These are phyloP conservation scores for Acidomyces sp. DNA, from an alignment of 495 filamentous ascomycete genomes.

Conservation along the genomic window DNA sequence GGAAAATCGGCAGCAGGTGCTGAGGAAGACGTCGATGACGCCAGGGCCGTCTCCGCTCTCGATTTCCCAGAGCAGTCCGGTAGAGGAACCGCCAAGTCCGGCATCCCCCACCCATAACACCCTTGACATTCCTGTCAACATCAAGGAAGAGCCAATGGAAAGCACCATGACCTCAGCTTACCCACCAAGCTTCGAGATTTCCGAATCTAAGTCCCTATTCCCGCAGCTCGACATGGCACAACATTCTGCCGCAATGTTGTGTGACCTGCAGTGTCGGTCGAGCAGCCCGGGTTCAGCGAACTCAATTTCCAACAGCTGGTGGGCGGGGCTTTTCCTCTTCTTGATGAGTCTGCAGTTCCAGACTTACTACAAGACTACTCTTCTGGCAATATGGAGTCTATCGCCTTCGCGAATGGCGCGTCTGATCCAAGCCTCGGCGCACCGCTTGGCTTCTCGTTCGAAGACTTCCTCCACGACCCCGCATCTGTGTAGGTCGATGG, in stretches of 20 bases:
- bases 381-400: constrained; percentile 17
- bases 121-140: constrained; percentile 22
- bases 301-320: constrained; percentile 10
- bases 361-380: constrained; percentile 14
- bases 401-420: constrained; percentile 22
- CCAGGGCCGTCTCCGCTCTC: constrained; percentile 29
- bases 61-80: too few species aligned
- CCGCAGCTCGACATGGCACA: constrained; percentile 71
- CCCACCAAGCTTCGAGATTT: constrained; percentile 21
- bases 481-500: constrained; percentile 14
- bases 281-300: constrained; percentile 21
- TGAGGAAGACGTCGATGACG: too few species aligned
- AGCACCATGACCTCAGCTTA: constrained; percentile 34
- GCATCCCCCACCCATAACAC: constrained; percentile 33
- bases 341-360: constrained; percentile 12
- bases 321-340: constrained; percentile 17
- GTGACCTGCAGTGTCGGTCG: constrained; percentile 97
- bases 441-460: constrained; percentile 21
- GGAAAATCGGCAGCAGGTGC: too few species aligned
- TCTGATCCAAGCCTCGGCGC: constrained; percentile 18
- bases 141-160: constrained; percentile 43
- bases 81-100: constrained; percentile 6
- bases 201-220: constrained; percentile 15
- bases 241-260: constrained; percentile 99
- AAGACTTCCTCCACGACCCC: constrained; percentile 19